A percentile compares a stretch with the other conserved stretches of the same genome.
Evolutionary conservation across 371 early-diverging fungal genomes (phyloP).

Genomic region (Actinomortierella wolfii): DNA sequence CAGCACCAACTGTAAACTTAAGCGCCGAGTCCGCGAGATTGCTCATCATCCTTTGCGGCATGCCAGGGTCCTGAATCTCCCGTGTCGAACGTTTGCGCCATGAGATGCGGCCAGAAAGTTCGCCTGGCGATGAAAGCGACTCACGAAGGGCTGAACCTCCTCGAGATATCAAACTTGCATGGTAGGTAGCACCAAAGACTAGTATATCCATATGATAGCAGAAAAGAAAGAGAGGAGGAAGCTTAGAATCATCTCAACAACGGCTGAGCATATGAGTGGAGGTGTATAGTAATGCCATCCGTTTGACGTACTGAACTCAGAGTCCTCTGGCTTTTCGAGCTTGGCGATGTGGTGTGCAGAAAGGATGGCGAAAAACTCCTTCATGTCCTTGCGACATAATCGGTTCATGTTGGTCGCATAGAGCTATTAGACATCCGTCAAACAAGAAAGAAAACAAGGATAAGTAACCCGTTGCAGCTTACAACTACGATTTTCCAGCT

Average conservation of each 20-base stretch:
- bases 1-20: conserved; percentile 48
- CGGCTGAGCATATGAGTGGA: no score
- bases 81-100: conserved; percentile 44
- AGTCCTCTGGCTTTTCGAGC: conserved; percentile 46
- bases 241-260: no score
- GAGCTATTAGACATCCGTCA: conserved; percentile 25
- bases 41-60: conserved; percentile 8
- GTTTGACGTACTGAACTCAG: conserved; percentile 47
- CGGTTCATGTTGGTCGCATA: conserved; percentile 65
- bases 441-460: conserved; percentile 2
- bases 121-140: conserved; percentile 38
- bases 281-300: no score
- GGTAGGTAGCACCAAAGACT: conserved; percentile 44
- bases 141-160: conserved; percentile 42
- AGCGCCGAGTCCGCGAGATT: conserved; percentile 26
- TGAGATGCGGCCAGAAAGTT: conserved; percentile 34
- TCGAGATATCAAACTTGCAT: conserved; percentile 39
- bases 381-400: conserved; percentile 63
- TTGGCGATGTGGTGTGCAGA: conserved; percentile 31
- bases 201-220: neutral
- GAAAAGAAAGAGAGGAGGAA: neutral
- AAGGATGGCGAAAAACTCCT: conserved; percentile 53
- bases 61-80: conserved; percentile 10
- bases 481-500: no score
- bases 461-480: no score